Evolutionary conservation across 2,329 filamentous ascomycete species (phyloP).

Genomic region (Arthrobotrys iridis): DNA sequence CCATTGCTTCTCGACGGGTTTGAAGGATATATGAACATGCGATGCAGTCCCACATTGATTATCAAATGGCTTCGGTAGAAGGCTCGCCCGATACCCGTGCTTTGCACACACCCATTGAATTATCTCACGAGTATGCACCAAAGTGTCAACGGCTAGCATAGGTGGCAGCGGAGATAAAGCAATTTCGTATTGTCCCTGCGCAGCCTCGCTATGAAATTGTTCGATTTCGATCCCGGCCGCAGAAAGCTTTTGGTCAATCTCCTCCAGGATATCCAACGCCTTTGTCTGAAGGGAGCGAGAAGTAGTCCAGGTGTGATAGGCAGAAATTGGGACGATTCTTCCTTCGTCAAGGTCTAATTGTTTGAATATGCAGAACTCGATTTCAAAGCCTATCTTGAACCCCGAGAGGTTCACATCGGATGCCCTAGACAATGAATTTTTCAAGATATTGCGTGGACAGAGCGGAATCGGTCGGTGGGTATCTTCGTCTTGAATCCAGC

Average conservation of each 20-base stretch:
- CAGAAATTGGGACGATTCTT: conserved; percentile 65
- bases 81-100: conserved; percentile 73
- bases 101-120: conserved; percentile 72
- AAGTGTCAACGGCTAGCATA: conserved; percentile 74
- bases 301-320: conserved; percentile 77
- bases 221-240: conserved; percentile 73
- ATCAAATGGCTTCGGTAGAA: conserved; percentile 76
- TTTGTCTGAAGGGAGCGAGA: conserved; percentile 70
- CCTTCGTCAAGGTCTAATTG: conserved; percentile 60
- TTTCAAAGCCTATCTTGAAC: conserved; percentile 80
- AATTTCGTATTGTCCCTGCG: conserved; percentile 80
- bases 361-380: conserved; percentile 78
- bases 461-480: conserved; percentile 59
- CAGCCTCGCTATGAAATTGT: conserved; percentile 78
- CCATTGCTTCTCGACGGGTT: conserved; percentile 62
- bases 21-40: conserved; percentile 71
- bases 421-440: conserved; percentile 67
- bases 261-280: conserved; percentile 70
- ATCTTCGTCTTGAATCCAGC: conserved; percentile 51
- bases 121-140: conserved; percentile 76
- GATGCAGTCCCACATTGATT: conserved; percentile 71
- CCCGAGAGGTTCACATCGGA: conserved; percentile 65
- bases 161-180: conserved; percentile 73
- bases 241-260: conserved; percentile 72
- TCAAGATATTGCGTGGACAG: conserved; percentile 75